Percentiles rank a stretch among this genome's conserved stretches.
These are phyloP conservation scores for Rutstroemia sydowiana DNA, from an alignment of 2,329 filamentous ascomycete species.

Conservation along the genomic window DNA sequence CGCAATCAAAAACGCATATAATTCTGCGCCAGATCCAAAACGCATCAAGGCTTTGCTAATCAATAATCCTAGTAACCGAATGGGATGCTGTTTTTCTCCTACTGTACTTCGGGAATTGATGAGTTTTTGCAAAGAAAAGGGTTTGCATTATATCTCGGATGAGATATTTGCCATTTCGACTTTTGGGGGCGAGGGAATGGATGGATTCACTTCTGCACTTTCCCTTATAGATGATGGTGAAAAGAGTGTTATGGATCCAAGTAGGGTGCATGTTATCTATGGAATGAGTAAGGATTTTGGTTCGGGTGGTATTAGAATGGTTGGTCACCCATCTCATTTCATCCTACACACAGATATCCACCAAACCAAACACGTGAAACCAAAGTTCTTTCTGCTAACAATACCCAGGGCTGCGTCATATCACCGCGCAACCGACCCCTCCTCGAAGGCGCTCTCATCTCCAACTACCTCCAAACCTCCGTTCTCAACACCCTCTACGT, in stretches of 20 bases:
- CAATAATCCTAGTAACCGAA: slow-evolving; percentile 4
- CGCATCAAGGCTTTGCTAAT: neutral
- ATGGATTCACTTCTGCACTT: neutral
- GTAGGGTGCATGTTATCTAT: neutral
- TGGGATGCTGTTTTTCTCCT: neutral
- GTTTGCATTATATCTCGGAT: slow-evolving; percentile 8
- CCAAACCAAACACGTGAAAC: neutral
- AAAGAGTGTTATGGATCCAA: neutral
- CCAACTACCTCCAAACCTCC: neutral
- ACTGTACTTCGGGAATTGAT: neutral
- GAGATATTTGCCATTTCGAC: neutral
- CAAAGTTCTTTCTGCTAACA: neutral
- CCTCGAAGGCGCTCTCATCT: neutral
- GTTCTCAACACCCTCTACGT: neutral
- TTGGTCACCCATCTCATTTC: neutral
- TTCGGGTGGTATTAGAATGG: neutral
- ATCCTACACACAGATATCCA: neutral
- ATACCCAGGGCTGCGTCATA: neutral
- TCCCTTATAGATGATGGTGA: neutral
- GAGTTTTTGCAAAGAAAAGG: slow-evolving; percentile 1
- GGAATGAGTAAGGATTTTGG: slow-evolving; percentile 5
- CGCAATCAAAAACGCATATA: neutral
- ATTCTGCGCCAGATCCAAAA: neutral
- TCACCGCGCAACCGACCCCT: neutral
- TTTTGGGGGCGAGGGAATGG: neutral